Evolutionary conservation across 257 asterid genomes (phyloP), one percentile per base, ranked within the genome.

Genomic region (Coffea canephora): DNA sequence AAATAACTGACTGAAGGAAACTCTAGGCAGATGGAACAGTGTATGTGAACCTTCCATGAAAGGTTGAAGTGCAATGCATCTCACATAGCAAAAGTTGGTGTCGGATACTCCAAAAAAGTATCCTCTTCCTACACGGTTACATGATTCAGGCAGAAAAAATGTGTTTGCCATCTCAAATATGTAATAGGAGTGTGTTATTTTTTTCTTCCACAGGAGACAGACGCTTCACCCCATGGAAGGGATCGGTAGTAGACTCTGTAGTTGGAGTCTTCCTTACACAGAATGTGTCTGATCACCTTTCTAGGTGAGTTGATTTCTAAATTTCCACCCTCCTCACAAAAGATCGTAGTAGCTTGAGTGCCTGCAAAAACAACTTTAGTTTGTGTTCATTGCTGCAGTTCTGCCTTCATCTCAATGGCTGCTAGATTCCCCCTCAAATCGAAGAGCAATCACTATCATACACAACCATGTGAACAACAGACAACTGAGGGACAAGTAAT

Each of bases 201-300:
- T 54, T 74, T 55, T 73, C 48, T 73, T 77, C 48, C 34, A 65
- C 89, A 87, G 90, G 92, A 71, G 91, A 88, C 81, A 81, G 91
- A 68, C 90, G 91, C 69, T 88, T 88, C 78, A 81, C 90, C 69
- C 89, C 85, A 71, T 88, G 91, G 91, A 88, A 88, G 77, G 91
- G 91, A 80, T 88, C 91, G 21, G 91, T 88, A 68, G 74, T 88
- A 80, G 91, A 88, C 78, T 88, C 91, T 46, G 90, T 87, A 46
- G 71, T 88, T 81, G 91, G 91, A 74, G 91, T 88, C 76, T 88
- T 86, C 66, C 91, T 88, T 65, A 88, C 91, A 57, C 91, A 88
- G 81, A 88, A 88, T 79, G 91, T 88, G 10, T 87, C 91, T 54
- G 91, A 88, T 76, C 91, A 88, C 78, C 91, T 88, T 52, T 88